These are phyloP conservation scores for Madurella mycetomatis DNA, from an alignment of 2,329 filamentous ascomycete species.

Conservation along the genomic window DNA sequence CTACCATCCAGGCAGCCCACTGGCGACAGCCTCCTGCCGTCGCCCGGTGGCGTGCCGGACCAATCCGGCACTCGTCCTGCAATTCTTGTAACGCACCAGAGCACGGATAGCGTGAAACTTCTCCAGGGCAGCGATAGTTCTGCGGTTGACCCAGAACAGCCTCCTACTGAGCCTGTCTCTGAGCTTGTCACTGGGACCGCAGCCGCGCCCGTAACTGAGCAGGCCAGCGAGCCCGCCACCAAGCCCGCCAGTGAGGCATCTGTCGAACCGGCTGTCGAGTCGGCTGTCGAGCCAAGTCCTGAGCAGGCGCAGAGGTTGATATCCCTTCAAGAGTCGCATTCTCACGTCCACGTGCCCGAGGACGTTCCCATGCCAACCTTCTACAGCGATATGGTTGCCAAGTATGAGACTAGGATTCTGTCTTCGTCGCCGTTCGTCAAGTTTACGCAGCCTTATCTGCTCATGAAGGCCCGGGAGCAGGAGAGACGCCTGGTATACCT, in stretches of 20 bases:
- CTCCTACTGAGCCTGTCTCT: conserved; percentile 4
- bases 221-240: conserved; percentile 3
- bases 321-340: conserved; percentile 39
- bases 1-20: conserved; percentile 29
- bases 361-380: conserved; percentile 83
- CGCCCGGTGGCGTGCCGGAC: conserved; percentile 26
- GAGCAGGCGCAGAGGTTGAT: conserved; percentile 29
- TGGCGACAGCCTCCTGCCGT: conserved; percentile 36
- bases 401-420: conserved; percentile 86
- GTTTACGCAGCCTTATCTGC: conserved; percentile 86
- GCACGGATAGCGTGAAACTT: conserved; percentile 21
- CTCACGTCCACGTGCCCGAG: conserved; percentile 59
- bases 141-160: conserved; percentile 21
- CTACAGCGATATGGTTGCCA: conserved; percentile 91
- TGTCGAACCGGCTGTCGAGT: neutral
- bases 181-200: conserved; percentile 5
- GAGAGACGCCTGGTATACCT: conserved; percentile 80
- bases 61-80: conserved; percentile 18
- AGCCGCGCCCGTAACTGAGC: neutral
- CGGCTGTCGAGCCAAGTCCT: neutral
- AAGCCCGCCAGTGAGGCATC: neutral
- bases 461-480: conserved; percentile 88
- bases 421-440: conserved; percentile 96
- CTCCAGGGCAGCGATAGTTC: conserved; percentile 25
- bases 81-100: conserved; percentile 20